phyloP scores from a whole-genome alignment of 2,329 filamentous ascomycete species.

The Fusarium dlaminii region DNA sequence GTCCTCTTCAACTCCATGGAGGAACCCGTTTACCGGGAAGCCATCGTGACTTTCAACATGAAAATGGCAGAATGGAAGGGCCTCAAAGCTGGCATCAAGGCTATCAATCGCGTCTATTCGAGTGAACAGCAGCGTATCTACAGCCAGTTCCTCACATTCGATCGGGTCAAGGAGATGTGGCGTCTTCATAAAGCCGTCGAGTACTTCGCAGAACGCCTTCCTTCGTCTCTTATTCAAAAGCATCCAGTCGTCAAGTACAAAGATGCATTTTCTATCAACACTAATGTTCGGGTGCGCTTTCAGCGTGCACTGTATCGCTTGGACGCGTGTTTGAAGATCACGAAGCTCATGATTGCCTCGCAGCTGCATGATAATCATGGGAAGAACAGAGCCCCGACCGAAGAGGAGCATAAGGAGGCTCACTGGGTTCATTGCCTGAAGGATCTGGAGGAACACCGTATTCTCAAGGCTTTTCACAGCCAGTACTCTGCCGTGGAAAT shows the following conservation, averaged over 20 bases:
- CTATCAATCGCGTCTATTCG: background rate
- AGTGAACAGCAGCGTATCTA: background rate
- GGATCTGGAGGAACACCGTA: background rate
- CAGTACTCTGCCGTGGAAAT: background rate
- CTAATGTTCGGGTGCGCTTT: background rate
- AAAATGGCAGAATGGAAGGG: constrained; percentile 1
- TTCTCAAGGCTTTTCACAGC: background rate
- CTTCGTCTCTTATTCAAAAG: background rate
- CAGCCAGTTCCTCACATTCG: background rate
- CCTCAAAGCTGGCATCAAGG: background rate
- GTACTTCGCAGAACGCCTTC: constrained; percentile 1
- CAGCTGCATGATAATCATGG: background rate
- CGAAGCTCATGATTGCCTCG: background rate
- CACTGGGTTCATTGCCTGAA: background rate
- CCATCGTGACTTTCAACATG: background rate
- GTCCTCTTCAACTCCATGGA: constrained; percentile 18
- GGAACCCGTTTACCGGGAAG: constrained; percentile 12
- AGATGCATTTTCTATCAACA: background rate
- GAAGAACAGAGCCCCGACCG: background rate
- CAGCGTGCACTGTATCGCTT: constrained; percentile 18
- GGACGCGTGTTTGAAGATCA: background rate
- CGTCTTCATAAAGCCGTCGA: background rate
- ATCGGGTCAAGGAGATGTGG: constrained; percentile 2
- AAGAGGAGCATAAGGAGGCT: background rate
- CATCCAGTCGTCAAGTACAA: background rate